Conservation (phyloP, 1,284 basidiomycete species). For the Coniferiporia weirii region DNA sequence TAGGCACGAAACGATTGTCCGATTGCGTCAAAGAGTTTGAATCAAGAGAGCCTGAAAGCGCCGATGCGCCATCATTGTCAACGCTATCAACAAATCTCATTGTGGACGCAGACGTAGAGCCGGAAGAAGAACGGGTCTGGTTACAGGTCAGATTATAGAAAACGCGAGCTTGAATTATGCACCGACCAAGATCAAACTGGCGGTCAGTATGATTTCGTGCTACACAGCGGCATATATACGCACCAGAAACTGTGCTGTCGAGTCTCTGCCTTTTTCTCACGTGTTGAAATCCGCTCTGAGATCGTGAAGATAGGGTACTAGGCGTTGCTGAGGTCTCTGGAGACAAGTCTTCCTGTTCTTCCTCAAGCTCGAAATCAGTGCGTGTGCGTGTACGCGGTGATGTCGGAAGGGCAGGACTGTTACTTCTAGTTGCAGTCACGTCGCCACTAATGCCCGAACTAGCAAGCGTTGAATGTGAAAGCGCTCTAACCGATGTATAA, state of each 20-base stretch:
- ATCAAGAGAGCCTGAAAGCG: constrained; percentile 44
- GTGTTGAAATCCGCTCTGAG: background rate
- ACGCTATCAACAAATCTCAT: constrained; percentile 53
- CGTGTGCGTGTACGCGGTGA: constrained; percentile 14
- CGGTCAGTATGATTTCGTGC: background rate
- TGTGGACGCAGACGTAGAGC: constrained; percentile 26
- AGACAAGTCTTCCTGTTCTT: constrained; percentile 11
- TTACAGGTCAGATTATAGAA: constrained; percentile 28
- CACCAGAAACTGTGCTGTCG: constrained; percentile 32
- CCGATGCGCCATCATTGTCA: constrained; percentile 41
- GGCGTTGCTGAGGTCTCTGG: background rate
- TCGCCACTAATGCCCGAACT: constrained; percentile 2
- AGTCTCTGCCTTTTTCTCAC: constrained; percentile 68
- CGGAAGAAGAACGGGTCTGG: constrained; percentile 24
- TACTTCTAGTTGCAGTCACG: background rate
- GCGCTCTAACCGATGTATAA: background rate
- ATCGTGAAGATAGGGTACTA: background rate
- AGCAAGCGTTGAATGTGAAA: background rate
- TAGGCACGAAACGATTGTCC: constrained; percentile 34
- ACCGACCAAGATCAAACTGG: constrained; percentile 20
- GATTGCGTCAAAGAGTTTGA: constrained; percentile 44
- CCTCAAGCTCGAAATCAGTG: constrained; percentile 13
- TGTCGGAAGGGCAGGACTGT: background rate
- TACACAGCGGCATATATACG: constrained; percentile 23
- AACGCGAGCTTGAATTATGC: constrained; percentile 22